Conservation (phyloP, 306 rosid species). For the Cicer arietinum region DNA sequence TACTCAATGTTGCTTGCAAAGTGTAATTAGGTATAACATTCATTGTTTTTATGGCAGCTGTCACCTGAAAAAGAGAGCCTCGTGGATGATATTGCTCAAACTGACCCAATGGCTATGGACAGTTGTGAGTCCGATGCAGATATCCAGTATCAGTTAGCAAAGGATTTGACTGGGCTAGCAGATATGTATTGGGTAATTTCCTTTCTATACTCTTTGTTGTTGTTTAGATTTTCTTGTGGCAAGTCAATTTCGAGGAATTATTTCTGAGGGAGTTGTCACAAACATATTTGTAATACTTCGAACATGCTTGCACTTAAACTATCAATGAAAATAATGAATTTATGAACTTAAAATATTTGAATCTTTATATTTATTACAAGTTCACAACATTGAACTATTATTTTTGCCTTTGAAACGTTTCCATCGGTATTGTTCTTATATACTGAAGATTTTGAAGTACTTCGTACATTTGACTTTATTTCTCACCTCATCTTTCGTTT, state of each 20-base stretch:
- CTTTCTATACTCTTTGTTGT: constrained; percentile 29
- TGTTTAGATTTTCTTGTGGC: constrained; percentile 32
- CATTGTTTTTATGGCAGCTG: constrained; percentile 52
- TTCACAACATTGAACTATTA: constrained; percentile 2
- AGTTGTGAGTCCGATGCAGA: constrained; percentile 61
- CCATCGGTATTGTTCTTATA: not conserved
- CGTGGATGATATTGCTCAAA: constrained; percentile 55
- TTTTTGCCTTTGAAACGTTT: constrained; percentile 10
- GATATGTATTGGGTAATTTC: constrained; percentile 82
- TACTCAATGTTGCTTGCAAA: constrained; percentile 37
- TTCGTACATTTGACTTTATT: constrained; percentile 27
- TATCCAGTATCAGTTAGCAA: constrained; percentile 54
- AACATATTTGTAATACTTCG: constrained; percentile 21
- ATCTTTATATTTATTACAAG: not conserved
- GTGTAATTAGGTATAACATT: constrained; percentile 41
- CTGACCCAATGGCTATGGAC: constrained; percentile 57
- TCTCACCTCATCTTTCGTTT: constrained; percentile 22
- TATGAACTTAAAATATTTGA: constrained; percentile 19
- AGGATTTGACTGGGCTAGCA: constrained; percentile 65
- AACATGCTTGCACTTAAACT: constrained; percentile 23
- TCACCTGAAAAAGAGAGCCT: constrained; percentile 57
- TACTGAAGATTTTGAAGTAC: not conserved
- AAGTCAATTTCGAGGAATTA: constrained; percentile 28
- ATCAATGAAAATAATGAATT: constrained; percentile 27
- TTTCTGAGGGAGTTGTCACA: constrained; percentile 19